phyloP scores from a whole-genome alignment of 768 basidiomycete species.

The Leccinum subgranulosum region DNA sequence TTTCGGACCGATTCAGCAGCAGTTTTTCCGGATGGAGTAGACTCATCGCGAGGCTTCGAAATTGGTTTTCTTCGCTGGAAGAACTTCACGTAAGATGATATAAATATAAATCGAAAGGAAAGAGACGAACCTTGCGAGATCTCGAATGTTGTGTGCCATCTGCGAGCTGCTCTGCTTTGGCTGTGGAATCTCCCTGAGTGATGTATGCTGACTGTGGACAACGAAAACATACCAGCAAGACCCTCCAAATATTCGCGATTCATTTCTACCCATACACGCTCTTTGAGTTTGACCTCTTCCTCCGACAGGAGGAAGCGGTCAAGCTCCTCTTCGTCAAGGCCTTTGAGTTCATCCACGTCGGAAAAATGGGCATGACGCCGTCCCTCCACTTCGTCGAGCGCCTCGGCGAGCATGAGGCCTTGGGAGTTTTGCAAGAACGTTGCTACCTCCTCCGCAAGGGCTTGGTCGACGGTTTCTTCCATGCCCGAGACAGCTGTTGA shows the following conservation, averaged over 20 bases:
- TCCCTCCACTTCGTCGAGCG: slow-evolving; percentile 66
- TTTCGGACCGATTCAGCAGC: slow-evolving; percentile 35
- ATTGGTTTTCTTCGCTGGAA: slow-evolving; percentile 64
- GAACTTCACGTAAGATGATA: slow-evolving; percentile 5
- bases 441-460: slow-evolving; percentile 67
- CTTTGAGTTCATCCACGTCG: slow-evolving; percentile 57
- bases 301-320: slow-evolving; percentile 75
- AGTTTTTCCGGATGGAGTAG: slow-evolving; percentile 45
- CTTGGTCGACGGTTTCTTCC: slow-evolving; percentile 60
- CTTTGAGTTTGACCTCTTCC: slow-evolving; percentile 82
- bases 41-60: slow-evolving; percentile 69
- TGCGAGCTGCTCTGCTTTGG: slow-evolving; percentile 61
- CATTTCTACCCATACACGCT: slow-evolving; percentile 91
- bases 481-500: slow-evolving; percentile 33
- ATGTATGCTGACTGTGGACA: slow-evolving; percentile 22
- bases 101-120: slow-evolving; percentile 26
- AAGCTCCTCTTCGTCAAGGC: slow-evolving; percentile 89
- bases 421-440: slow-evolving; percentile 61
- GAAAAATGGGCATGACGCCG: slow-evolving; percentile 52
- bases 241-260: slow-evolving; percentile 90
- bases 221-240: slow-evolving; percentile 55
- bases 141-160: slow-evolving; percentile 41
- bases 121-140: slow-evolving; percentile 78
- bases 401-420: slow-evolving; percentile 54
- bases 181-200: slow-evolving; percentile 52